These are phyloP conservation scores for Nothophoma quercina DNA, from an alignment of 2,329 filamentous ascomycete genomes.

Conservation along the genomic window DNA sequence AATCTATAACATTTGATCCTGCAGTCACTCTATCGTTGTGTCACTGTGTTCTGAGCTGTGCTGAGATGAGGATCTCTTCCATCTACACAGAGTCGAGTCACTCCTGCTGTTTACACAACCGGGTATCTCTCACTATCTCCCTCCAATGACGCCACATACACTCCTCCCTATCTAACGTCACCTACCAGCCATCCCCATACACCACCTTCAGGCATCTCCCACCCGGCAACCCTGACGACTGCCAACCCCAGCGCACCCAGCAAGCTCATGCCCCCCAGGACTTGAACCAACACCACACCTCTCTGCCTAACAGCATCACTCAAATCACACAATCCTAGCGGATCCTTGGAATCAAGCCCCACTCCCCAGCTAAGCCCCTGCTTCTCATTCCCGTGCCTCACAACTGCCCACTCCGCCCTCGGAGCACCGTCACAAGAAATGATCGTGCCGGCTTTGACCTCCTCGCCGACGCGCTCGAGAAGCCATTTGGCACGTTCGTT, in stretches of 20 bases:
- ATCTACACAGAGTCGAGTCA: not conserved
- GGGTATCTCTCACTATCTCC: conserved; percentile 1
- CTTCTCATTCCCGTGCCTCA: conserved; percentile 35
- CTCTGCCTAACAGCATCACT: conserved; percentile 70
- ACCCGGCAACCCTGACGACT: conserved; percentile 49
- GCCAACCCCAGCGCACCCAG: conserved; percentile 73
- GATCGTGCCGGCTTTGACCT: conserved; percentile 57
- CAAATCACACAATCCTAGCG: conserved; percentile 77
- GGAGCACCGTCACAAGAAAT: conserved; percentile 35
- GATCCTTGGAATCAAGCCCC: conserved; percentile 70
- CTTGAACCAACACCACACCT: conserved; percentile 73
- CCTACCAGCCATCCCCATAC: conserved; percentile 39
- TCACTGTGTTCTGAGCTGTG: no score
- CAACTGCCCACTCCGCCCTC: conserved; percentile 46
- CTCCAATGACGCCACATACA: no score
- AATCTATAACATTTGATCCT: no score
- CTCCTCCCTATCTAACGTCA: conserved; percentile 10
- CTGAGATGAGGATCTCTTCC: not conserved
- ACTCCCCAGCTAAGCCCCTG: conserved; percentile 28
- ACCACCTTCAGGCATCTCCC: conserved; percentile 36
- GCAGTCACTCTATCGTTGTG: no score
- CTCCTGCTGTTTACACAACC: not conserved
- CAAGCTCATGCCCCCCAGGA: conserved; percentile 76
- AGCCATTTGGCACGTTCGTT: conserved; percentile 74
- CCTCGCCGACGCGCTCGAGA: conserved; percentile 71